phyloP scores from a whole-genome alignment of 2,329 filamentous ascomycete genomes.

The Trichophyton benhamiae region DNA sequence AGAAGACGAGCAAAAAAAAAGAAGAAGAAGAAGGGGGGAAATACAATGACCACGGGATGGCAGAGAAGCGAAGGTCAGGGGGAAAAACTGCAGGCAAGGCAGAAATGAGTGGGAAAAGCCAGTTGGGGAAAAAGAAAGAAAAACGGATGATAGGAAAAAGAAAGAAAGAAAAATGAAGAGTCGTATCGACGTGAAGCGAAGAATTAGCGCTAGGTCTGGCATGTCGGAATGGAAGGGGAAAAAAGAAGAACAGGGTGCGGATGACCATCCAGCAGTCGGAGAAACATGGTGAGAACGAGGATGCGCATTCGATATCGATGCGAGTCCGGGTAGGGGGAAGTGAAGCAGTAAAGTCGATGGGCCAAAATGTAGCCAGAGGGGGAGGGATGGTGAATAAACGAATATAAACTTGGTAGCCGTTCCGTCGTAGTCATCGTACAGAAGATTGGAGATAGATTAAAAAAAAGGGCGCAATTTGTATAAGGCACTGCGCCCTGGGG shows the following conservation, averaged over 20 bases:
- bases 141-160: not conserved
- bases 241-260: not conserved
- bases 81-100: not conserved
- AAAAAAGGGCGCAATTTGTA: not conserved
- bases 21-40: too few relatives aligned
- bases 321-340: not conserved
- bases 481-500: not conserved
- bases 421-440: conserved; percentile 13
- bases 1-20: not conserved
- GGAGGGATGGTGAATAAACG: conserved; percentile 2
- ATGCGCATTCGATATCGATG: conserved; percentile 1
- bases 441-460: not conserved
- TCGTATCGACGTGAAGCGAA: not conserved
- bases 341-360: not conserved
- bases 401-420: conserved; percentile 7
- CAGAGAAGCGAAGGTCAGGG: not conserved
- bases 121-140: not conserved
- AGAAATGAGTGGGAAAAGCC: not conserved
- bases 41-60: not conserved
- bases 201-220: conserved; percentile 7
- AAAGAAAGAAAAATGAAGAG: not conserved
- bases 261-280: conserved; percentile 17
- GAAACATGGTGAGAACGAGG: not conserved
- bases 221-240: not conserved
- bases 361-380: not conserved